phyloP scores from a whole-genome alignment of 2,329 filamentous ascomycete genomes.

The Phyllosticta ampelicida region DNA sequence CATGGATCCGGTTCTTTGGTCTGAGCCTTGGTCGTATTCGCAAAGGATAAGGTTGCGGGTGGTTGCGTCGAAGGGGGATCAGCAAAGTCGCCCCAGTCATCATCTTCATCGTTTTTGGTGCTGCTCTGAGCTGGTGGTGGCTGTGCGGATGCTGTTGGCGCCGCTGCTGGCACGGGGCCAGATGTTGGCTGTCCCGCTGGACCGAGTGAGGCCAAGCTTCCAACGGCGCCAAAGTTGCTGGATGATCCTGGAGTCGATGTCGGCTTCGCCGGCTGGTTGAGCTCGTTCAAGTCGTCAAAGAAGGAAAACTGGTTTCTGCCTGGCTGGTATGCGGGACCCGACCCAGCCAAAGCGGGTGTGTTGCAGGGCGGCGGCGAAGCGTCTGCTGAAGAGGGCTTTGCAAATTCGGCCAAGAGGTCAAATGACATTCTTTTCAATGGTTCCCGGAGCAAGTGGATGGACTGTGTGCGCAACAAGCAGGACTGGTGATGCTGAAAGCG shows the following conservation, averaged over 20 bases:
- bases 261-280: neutral
- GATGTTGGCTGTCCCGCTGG: neutral
- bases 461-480: neutral
- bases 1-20: slow-evolving; percentile 6
- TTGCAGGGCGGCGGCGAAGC: neutral
- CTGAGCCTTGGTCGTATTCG: neutral
- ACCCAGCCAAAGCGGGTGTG: neutral
- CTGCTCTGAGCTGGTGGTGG: slow-evolving; percentile 3
- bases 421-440: slow-evolving; percentile 10
- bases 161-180: neutral
- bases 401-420: slow-evolving; percentile 13
- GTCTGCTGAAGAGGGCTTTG: neutral
- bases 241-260: neutral
- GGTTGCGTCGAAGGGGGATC: slow-evolving; percentile 17
- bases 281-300: slow-evolving; percentile 21
- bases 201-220: slow-evolving; percentile 1
- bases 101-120: slow-evolving; percentile 16
- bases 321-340: slow-evolving; percentile 11
- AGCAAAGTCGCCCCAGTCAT: slow-evolving; percentile 34
- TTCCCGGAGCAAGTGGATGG: neutral
- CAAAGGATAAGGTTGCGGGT: neutral
- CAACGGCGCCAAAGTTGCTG: neutral
- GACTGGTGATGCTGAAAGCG: neutral
- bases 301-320: slow-evolving; percentile 21
- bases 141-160: neutral